Conservation (phyloP, 257 asterid species). For the Solanum pinnatisectum region DNA sequence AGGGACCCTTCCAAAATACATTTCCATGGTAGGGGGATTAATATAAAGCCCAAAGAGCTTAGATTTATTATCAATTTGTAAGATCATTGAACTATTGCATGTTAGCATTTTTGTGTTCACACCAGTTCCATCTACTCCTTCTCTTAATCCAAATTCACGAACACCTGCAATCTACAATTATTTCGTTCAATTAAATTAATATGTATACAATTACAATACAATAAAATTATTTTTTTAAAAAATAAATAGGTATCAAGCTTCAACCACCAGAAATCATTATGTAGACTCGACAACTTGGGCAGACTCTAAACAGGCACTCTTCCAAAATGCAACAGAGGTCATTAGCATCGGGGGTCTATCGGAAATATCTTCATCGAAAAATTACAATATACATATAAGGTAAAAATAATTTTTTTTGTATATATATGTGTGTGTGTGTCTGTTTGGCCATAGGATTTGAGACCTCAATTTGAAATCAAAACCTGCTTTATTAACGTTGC, state of each 20-base stretch:
- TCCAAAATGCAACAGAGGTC: not conserved
- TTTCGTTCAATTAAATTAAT: not conserved
- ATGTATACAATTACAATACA: too few species aligned
- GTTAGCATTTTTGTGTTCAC: conserved; percentile 58
- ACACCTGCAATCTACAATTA: conserved; percentile 38
- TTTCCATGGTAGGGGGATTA: conserved; percentile 33
- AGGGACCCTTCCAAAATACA: conserved; percentile 46
- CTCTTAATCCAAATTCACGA: conserved; percentile 41
- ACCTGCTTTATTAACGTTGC: not conserved
- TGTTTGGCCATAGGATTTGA: too few species aligned
- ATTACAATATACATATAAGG: too few species aligned
- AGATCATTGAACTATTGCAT: conserved; percentile 45
- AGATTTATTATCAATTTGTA: conserved; percentile 54
- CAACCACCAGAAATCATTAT: too few species aligned
- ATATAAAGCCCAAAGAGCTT: conserved; percentile 58
- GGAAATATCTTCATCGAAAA: not conserved
- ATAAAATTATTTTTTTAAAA: too few species aligned
- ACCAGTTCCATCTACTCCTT: conserved; percentile 74
- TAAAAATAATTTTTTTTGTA: too few species aligned
- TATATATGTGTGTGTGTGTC: not conserved
- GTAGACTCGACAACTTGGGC: not conserved
- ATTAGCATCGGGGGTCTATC: too few species aligned
- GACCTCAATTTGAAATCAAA: not conserved
- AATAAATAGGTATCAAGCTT: too few species aligned
- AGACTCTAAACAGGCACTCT: not conserved